Evolutionary conservation across 345 rosid genomes (phyloP).

Genomic region (Salix purpurea): DNA sequence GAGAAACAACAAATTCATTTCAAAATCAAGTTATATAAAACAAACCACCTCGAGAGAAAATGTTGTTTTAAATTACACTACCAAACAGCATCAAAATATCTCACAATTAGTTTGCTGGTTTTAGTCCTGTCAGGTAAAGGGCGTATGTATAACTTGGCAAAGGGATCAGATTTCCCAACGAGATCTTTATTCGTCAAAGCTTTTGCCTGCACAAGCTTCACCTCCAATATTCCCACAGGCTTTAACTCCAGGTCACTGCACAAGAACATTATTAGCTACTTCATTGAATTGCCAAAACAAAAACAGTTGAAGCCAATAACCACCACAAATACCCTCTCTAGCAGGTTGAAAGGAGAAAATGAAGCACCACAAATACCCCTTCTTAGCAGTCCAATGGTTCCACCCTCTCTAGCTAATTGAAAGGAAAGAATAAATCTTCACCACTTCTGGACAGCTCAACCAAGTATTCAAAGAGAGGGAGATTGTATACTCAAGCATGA

Average conservation of each 20-base stretch:
- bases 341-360: not conserved
- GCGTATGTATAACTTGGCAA: conserved; percentile 67
- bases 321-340: not conserved
- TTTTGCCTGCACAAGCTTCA: conserved; percentile 97
- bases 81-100: conserved; percentile 17
- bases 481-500: not conserved
- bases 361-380: not conserved
- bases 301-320: not conserved
- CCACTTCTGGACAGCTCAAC: not conserved
- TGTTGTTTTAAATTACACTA: not conserved
- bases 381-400: not conserved
- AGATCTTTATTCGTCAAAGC: conserved; percentile 88
- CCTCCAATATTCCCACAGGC: conserved; percentile 87
- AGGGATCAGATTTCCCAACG: conserved; percentile 97
- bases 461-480: not conserved
- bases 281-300: not conserved
- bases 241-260: conserved; percentile 87
- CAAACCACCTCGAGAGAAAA: not conserved
- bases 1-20: conserved; percentile 9
- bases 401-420: not conserved
- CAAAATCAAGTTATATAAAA: conserved; percentile 9
- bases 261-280: conserved; percentile 19
- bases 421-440: not conserved
- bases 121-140: conserved; percentile 75
- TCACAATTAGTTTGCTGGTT: conserved; percentile 81